These are phyloP conservation scores for Nectriaceae sp. DNA, from an alignment of 2,329 filamentous ascomycete species.

Conservation along the genomic window DNA sequence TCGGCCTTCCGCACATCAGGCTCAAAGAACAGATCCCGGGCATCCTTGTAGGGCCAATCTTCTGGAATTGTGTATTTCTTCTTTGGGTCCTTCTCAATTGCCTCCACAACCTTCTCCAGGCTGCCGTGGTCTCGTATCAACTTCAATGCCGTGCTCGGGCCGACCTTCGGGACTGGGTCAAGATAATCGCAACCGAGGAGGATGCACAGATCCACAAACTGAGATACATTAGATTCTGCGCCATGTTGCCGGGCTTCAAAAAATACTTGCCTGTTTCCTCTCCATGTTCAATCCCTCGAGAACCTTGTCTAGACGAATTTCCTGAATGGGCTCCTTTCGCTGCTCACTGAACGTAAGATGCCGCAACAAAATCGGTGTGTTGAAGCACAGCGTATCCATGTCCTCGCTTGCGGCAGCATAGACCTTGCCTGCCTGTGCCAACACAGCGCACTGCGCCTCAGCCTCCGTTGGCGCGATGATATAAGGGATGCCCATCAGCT, in stretches of 20 bases:
- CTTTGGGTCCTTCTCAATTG: slow-evolving; percentile 74
- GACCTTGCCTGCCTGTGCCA: slow-evolving; percentile 90
- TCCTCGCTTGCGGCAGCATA: slow-evolving; percentile 97
- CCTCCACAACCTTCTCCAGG: slow-evolving; percentile 84
- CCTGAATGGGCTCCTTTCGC: slow-evolving; percentile 95
- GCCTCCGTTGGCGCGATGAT: slow-evolving; percentile 96
- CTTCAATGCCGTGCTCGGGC: slow-evolving; percentile 87
- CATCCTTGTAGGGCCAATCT: slow-evolving; percentile 96
- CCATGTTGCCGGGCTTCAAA: not conserved
- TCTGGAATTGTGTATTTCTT: slow-evolving; percentile 84
- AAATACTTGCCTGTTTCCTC: slow-evolving; percentile 66
- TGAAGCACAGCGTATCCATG: slow-evolving; percentile 98
- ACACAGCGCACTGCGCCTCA: slow-evolving; percentile 90
- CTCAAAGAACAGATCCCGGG: slow-evolving; percentile 86
- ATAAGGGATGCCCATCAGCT: slow-evolving; percentile 94
- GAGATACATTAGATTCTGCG: slow-evolving; percentile 9
- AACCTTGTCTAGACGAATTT: slow-evolving; percentile 86
- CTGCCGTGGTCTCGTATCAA: slow-evolving; percentile 89
- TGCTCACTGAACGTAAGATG: slow-evolving; percentile 98
- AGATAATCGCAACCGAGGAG: slow-evolving; percentile 97
- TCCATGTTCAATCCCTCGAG: slow-evolving; percentile 89
- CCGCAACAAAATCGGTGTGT: slow-evolving; percentile 84
- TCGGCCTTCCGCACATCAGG: slow-evolving; percentile 86
- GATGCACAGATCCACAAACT: slow-evolving; percentile 98
- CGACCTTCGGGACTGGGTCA: slow-evolving; percentile 93